Evolutionary conservation across 2,329 filamentous ascomycete species (phyloP), one percentile per base, ranked within the genome.

Genomic region (Penicillium sp.): DNA sequence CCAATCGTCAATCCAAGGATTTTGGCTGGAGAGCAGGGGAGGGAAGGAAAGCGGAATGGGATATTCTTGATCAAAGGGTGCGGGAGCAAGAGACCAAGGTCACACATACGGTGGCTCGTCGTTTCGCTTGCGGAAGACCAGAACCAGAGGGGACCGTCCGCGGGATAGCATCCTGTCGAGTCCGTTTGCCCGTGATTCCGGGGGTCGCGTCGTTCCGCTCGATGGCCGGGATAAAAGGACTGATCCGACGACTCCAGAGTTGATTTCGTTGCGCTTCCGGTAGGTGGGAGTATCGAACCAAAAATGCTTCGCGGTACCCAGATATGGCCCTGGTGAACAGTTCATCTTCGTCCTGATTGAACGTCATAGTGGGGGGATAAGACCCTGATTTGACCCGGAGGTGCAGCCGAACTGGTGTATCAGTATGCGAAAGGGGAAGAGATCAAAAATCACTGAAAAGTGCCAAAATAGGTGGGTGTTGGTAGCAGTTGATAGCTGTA

Each of bases 41-140:
- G 57, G 66, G 65, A 63, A 61, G 24, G 59, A 21, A 27, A 31
- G 27, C 21, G 19, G 43, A 59, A 67, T 24, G 60, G 55, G 67
- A 62, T 63, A 62, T 47, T 45, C 43, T 41, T 47, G 67, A 65
- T 45, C 29, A 47, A 35, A 50, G 65, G 73, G 68, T 64, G 73
- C 71, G 71, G 56, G 65, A 73, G 67, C 66, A 74, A 72, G 70
- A 68, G 69, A 72, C 73, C 68, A 72, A 71, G 70, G 70, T 70
- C 66, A 76, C 59, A 67, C 75, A 68, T 78, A 78, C 75, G 73
- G 72, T 76, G 70, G 74, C 75, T 73, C 74, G 74, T 70, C 75
- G 74, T 70, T 78, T 78, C 53, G 73, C 70, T 67, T 67, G 68
- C 51, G 69, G 74, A 61, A 70, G 68, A 69, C 70, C 70, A 69